Base-by-base conservation (phyloP, 805 yeast species). In the Ogataea allantospora region DNA sequence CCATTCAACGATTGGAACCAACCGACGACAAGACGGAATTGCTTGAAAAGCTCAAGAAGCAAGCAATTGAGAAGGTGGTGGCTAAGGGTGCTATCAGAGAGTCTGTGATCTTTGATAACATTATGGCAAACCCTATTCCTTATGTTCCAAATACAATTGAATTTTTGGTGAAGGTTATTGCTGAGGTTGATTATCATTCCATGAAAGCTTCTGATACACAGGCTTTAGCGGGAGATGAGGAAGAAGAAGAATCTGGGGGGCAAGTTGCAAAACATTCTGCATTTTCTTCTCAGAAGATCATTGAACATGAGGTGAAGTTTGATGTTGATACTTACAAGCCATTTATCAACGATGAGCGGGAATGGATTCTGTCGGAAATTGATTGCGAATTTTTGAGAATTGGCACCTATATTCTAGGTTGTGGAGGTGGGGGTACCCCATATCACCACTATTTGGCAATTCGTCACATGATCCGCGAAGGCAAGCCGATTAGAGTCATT, bases 341-440 rank as follows among this genome's bases (percentile, higher is more conserved):
- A 5, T 44, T 44, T n/a, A 21, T 32, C 6, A 44, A 38, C 29
- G 40, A 18, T 35, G 46, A 22, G 38, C 60, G 29, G 55, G 43
- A 55, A 51, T 69, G 73, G 74, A 44, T 57, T 6, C 33, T 68
- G n/a, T 54, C 64, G 3, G 72, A 62, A 41, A 50, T 53, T 10
- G 75, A 71, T 49, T 44, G 69, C 66, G 74, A 68, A 18, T 60
- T 60, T 38, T 46, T 71, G 8, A 50, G 66, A 13, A 58, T 65
- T 33, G 77, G 76, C 9, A 37, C 46, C 9, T 70, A 68, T 41
- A 67, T 70, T 27, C 57, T 70, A 3, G 75, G 75, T 5, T 66
- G 71, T 48, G 75, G 74, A 2, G 75, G 75, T 12, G 75, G 75
- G 20, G 75, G 75, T 27, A 61, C 56, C 60, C 32, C 42, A 71